Evolutionary conservation across 2,329 filamentous ascomycete species (phyloP), one percentile per base, ranked within the genome.

Genomic region (Botrytis fabae): DNA sequence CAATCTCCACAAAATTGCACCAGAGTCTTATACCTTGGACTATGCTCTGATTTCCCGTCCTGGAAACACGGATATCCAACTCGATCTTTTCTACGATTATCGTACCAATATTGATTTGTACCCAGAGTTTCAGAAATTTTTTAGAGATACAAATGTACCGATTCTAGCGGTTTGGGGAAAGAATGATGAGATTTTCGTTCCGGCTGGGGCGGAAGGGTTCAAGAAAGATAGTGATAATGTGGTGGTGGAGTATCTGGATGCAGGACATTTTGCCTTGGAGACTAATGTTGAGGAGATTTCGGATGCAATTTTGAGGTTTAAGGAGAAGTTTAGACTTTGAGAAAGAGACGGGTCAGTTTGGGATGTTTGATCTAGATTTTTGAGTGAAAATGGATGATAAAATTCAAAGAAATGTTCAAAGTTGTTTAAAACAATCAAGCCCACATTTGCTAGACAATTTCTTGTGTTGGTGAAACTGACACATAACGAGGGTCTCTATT

Each of bases 1-100:
- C 0, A 66, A 70, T 42, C 70, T 61, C 18, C 60, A 72, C 9
- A 60, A 51, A 35, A 72, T 79, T 20, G 73, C 74, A 2, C 79
- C 76, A 5, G 79, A 78, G 75, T 66, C 77, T 7, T 76, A 82
- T 61, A 78, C 80, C 10, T 83, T 90, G 0, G 88, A 91, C 77
- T 84, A 86, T 70, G 83, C 85, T 0, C 81, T 89, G 14, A 75
- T 90, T 66, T 82, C 85, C 9, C 82, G 86, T 3, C 81, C 83
- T 0, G 86, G 85, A 0, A 86, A 86, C 73, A 82, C 83, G 40
- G 85, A 89, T 1, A 82, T 85, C 25, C 88, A 90, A 79, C 78
- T 90, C 1, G 87, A 87, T 74, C 78, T 90, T 4, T 85, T 90
- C 65, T 84, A 85, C 74, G 87, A 90, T 75, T 91, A 91, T 76